Base-by-base conservation (phyloP, 202 grass and related monocot genomes). In the Cymbopogon flexuosus region DNA sequence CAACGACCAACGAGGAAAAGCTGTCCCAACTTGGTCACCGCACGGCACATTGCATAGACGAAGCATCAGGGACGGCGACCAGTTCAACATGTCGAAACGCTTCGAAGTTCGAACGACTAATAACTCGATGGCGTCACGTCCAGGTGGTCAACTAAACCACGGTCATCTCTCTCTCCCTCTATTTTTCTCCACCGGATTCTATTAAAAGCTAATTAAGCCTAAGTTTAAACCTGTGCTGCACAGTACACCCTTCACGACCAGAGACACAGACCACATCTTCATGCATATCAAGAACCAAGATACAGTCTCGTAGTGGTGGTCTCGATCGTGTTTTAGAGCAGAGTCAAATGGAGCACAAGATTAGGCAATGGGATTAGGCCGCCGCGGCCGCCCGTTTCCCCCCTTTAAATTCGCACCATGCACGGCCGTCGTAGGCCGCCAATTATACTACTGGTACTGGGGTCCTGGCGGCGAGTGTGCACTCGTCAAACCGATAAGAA, bases 331-430 rank as follows among this genome's bases (percentile, higher is more conserved):
- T 6, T 57, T 9, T 23, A 70, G 68, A 70, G 52, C 33, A 57
- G 33, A 57, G 64, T 69, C 64, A 69, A 69, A 5, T 63, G 3
- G 59, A 47, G 19, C 2, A 36, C 24, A 35, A 14, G 29, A 47
- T 59, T 68, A 79, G 30, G 75, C 33, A 70, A 56, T 35, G 76
- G n/a, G 86, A 56, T 70, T 71, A 27, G 43, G 76, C 56, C 63
- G 76, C 58, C 35, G 45, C 46, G 11, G 42, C 42, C 41, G 36
- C 10, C 41, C n/a, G n/a, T 5, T 0, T 69, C 34, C 1, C 76
- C 33, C 14, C 64, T 52, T 83, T 51, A 68, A 74, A 2, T 37
- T 10, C 16, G 61, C 75, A 30, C 42, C 19, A 79, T 54, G 13
- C 41, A 46, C 61, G 31, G 14, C 14, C 46, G 0, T 5, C 46